These are phyloP conservation scores for Phaeoacremonium minimum DNA, from an alignment of 2,329 filamentous ascomycete genomes.

Conservation along the genomic window DNA sequence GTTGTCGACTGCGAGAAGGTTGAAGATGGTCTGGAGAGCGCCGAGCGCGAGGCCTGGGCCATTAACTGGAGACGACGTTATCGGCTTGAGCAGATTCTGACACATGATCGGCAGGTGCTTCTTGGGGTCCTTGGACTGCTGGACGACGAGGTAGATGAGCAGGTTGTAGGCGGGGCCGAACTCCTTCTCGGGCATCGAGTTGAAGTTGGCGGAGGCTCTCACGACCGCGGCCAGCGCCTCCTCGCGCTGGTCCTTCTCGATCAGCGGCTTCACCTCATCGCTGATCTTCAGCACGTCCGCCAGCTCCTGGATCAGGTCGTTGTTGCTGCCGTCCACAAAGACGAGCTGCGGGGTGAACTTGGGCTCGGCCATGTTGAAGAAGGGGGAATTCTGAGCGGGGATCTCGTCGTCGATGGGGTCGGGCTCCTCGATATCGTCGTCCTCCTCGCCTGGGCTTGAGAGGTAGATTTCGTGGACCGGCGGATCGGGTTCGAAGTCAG, in stretches of 20 bases:
- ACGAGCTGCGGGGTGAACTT: too few species aligned
- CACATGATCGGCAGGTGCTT: conserved; percentile 86
- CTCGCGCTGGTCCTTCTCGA: conserved; percentile 74
- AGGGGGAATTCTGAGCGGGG: too few species aligned
- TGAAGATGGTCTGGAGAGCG: conserved; percentile 93
- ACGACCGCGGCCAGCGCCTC: conserved; percentile 89
- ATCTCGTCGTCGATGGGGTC: too few species aligned
- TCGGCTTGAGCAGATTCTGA: conserved; percentile 81
- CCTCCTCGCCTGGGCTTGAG: too few species aligned
- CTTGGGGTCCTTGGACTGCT: conserved; percentile 75
- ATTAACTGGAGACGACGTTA: conserved; percentile 81
- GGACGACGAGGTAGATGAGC: conserved; percentile 82
- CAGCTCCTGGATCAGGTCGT: conserved; percentile 91
- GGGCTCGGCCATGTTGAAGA: not conserved
- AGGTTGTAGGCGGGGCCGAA: conserved; percentile 96
- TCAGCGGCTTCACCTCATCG: conserved; percentile 70
- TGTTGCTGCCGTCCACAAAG: conserved; percentile 87
- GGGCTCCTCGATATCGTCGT: not conserved
- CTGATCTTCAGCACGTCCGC: conserved; percentile 87
- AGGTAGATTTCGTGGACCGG: too few species aligned
- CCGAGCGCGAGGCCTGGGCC: conserved; percentile 83
- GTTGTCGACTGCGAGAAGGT: conserved; percentile 74
- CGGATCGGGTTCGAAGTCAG: too few species aligned
- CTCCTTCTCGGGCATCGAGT: conserved; percentile 89
- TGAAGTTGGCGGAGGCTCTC: conserved; percentile 70